These are phyloP conservation scores for Cercophora scortea DNA, from an alignment of 495 filamentous ascomycete species.

Conservation along the genomic window DNA sequence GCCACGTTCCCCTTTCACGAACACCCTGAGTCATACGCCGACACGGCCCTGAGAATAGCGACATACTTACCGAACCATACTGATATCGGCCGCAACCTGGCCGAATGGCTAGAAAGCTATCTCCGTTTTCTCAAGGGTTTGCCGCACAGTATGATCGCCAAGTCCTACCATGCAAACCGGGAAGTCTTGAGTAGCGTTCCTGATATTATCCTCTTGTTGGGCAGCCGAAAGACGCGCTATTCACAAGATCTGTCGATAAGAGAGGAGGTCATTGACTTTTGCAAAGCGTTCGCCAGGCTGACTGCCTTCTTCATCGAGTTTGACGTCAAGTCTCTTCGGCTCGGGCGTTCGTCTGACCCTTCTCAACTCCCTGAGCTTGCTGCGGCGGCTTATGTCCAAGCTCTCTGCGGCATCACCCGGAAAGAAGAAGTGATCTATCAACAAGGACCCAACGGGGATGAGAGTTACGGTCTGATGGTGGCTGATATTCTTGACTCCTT, in stretches of 20 bases:
- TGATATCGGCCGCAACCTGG: slow-evolving; percentile 28
- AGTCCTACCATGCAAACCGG: slow-evolving; percentile 30
- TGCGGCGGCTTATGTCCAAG: slow-evolving; percentile 22
- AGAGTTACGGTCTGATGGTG: slow-evolving; percentile 23
- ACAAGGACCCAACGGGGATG: slow-evolving; percentile 13
- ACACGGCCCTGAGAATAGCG: slow-evolving; percentile 24
- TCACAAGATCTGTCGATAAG: slow-evolving; percentile 8
- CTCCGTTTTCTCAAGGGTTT: slow-evolving; percentile 20
- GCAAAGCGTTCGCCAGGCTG: slow-evolving; percentile 17
- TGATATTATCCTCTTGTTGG: slow-evolving; percentile 9
- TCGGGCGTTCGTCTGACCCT: slow-evolving; percentile 1
- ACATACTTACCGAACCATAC: slow-evolving; percentile 32
- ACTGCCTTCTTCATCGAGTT: slow-evolving; percentile 24
- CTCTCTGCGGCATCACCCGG: slow-evolving; percentile 19
- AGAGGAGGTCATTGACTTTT: slow-evolving; percentile 23
- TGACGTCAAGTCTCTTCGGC: slow-evolving; percentile 13
- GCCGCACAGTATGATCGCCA: slow-evolving; percentile 13
- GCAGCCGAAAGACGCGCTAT: slow-evolving; percentile 11
- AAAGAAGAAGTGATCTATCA: slow-evolving; percentile 20
- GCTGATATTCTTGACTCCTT: slow-evolving; percentile 21
- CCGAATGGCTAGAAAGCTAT: slow-evolving; percentile 37
- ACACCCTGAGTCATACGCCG: slow-evolving; percentile 26
- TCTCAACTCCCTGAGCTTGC: slow-evolving; percentile 16
- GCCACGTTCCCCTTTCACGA: slow-evolving; percentile 34
- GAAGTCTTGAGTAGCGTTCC: slow-evolving; percentile 28